A percentile compares a stretch with the other conserved stretches of the same genome.
These are phyloP conservation scores for Penicillium roqueforti DNA, from an alignment of 495 filamentous ascomycete species.

Conservation along the genomic window DNA sequence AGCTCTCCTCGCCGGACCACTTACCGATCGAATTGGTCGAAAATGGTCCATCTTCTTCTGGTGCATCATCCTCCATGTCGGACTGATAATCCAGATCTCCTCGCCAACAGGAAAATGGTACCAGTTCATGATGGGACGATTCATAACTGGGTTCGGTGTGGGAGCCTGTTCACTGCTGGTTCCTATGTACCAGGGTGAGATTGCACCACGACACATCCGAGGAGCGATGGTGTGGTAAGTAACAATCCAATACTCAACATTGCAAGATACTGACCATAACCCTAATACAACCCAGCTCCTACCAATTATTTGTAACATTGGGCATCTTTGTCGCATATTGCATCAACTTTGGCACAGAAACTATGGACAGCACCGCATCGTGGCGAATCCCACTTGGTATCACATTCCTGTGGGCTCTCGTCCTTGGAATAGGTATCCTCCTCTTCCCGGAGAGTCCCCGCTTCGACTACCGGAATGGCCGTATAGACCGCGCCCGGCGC, in stretches of 20 bases:
- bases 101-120: conserved; percentile 47
- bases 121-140: conserved; percentile 47
- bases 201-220: conserved; percentile 57
- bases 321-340: conserved; percentile 77
- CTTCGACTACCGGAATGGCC: conserved; percentile 59
- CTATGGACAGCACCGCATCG: conserved; percentile 40
- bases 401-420: conserved; percentile 64
- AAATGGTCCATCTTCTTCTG: conserved; percentile 48
- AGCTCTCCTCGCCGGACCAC: conserved; percentile 52
- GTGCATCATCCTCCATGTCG: conserved; percentile 58
- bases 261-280: not conserved
- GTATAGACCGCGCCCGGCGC: conserved; percentile 52
- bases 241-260: not conserved
- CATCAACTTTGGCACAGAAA: conserved; percentile 71
- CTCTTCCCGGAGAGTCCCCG: conserved; percentile 68
- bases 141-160: conserved; percentile 60
- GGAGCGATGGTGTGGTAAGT: conserved; percentile 58
- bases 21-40: conserved; percentile 47
- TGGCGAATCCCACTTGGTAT: conserved; percentile 78
- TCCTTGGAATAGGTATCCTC: conserved; percentile 65
- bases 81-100: conserved; percentile 61
- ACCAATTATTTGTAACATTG: conserved; percentile 82
- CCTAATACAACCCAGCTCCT: conserved; percentile 32
- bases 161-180: conserved; percentile 63
- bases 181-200: conserved; percentile 65